Conservation (phyloP, 345 rosid species). For the Arabis alpina region DNA sequence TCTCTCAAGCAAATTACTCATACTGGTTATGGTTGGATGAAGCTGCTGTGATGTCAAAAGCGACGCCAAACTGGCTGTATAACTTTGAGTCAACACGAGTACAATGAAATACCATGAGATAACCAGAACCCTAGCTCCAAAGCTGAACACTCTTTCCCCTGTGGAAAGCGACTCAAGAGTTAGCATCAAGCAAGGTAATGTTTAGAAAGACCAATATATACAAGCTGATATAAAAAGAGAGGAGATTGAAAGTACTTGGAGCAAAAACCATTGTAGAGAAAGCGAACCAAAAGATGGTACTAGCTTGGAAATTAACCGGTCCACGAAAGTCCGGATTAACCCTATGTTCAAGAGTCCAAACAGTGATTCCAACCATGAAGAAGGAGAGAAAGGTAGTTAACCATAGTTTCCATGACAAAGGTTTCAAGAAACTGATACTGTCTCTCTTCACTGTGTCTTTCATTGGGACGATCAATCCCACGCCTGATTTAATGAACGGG, state of each 20-base stretch:
- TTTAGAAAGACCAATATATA: not conserved
- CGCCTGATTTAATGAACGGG: conserved; percentile 68
- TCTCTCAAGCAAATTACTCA: conserved; percentile 45
- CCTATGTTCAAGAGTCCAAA: conserved; percentile 36
- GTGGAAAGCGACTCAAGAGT: not conserved
- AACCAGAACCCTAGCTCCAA: conserved; percentile 51
- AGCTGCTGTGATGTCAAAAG: conserved; percentile 60
- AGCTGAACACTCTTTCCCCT: conserved; percentile 71
- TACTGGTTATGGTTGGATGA: conserved; percentile 52
- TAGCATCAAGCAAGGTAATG: not conserved
- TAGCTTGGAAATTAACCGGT: conserved; percentile 48
- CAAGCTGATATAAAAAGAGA: not conserved
- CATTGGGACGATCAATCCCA: conserved; percentile 53
- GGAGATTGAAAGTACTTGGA: conserved; percentile 26
- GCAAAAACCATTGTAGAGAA: conserved; percentile 77
- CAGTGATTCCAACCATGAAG: not conserved
- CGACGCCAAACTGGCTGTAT: conserved; percentile 74
- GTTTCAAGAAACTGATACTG: conserved; percentile 60
- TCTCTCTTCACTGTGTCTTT: conserved; percentile 43
- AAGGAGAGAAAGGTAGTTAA: conserved; percentile 13
- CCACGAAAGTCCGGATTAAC: conserved; percentile 47
- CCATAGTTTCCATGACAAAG: conserved; percentile 65
- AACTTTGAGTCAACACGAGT: conserved; percentile 68
- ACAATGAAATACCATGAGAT: conserved; percentile 72
- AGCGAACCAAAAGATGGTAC: conserved; percentile 72